These are phyloP conservation scores for Mycena polygramma DNA, from an alignment of 768 basidiomycete genomes.

Conservation along the genomic window DNA sequence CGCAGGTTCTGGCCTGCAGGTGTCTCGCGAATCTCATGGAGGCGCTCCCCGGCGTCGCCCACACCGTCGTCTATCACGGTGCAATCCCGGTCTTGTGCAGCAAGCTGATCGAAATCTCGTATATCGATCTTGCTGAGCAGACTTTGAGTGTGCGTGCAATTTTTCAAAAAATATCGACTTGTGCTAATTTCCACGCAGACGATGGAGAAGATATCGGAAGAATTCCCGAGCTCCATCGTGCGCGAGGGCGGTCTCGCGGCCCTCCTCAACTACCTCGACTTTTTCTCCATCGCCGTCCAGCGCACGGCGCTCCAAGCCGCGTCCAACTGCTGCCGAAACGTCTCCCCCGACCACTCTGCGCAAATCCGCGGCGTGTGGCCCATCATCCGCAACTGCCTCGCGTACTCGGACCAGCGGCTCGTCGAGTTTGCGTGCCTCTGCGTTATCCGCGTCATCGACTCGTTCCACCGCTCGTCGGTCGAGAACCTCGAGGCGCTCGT, in stretches of 20 bases:
- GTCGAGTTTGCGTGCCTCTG: conserved; percentile 97
- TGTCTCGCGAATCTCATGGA: conserved; percentile 99
- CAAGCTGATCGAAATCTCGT: conserved; percentile 96
- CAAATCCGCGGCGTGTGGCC: conserved; percentile 94
- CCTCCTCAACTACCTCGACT: conserved; percentile 95
- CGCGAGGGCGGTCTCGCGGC: conserved; percentile 95
- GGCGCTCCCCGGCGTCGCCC: conserved; percentile 97
- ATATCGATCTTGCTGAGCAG: conserved; percentile 98
- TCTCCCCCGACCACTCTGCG: conserved; percentile 88
- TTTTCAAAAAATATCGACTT: neutral
- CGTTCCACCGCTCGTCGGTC: conserved; percentile 86
- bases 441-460: conserved; percentile 94
- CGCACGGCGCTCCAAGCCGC: conserved; percentile 97
- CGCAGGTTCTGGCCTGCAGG: conserved; percentile 95
- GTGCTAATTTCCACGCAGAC: conserved; percentile 66
- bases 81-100: conserved; percentile 97
- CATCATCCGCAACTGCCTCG: conserved; percentile 91
- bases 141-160: conserved; percentile 86
- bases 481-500: conserved; percentile 91
- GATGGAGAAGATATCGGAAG: conserved; percentile 97
- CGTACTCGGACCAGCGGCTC: conserved; percentile 95
- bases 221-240: conserved; percentile 95
- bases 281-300: conserved; percentile 98
- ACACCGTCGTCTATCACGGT: conserved; percentile 97
- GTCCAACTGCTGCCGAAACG: conserved; percentile 95